A percentile compares a stretch with the other conserved stretches of the same genome.
phyloP scores from a whole-genome alignment of 495 filamentous ascomycete species.

The Rusavskia elegans region DNA sequence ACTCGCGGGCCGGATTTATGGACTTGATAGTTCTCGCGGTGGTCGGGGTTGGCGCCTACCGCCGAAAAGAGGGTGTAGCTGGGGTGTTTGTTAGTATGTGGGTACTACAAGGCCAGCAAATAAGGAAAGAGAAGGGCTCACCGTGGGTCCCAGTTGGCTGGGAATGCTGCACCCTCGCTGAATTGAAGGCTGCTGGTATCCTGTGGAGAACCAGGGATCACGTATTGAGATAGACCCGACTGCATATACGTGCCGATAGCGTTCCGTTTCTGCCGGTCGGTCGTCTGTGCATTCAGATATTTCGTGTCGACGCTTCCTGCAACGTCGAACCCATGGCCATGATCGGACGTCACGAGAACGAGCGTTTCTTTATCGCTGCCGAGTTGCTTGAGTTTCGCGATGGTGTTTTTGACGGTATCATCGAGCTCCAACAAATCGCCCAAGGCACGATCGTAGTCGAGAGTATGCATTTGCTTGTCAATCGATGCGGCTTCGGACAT shows the following conservation, averaged over 20 bases:
- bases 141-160: slow-evolving; percentile 58
- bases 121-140: neutral
- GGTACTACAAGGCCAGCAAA: no score
- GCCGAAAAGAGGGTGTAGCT: slow-evolving; percentile 51
- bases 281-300: slow-evolving; percentile 41
- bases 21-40: slow-evolving; percentile 49
- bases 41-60: slow-evolving; percentile 46
- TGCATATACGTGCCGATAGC: slow-evolving; percentile 52
- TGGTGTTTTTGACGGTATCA: slow-evolving; percentile 52
- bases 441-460: slow-evolving; percentile 62
- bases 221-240: slow-evolving; percentile 56
- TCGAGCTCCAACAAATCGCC: slow-evolving; percentile 64
- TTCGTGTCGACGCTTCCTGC: slow-evolving; percentile 36
- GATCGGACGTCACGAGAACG: slow-evolving; percentile 57
- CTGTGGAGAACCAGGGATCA: slow-evolving; percentile 13
- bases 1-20: slow-evolving; percentile 37
- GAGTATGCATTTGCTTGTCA: slow-evolving; percentile 64
- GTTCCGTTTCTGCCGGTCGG: slow-evolving; percentile 46
- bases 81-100: no score
- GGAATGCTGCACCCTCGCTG: slow-evolving; percentile 51
- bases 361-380: slow-evolving; percentile 47
- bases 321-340: slow-evolving; percentile 63
- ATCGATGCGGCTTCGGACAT: slow-evolving; percentile 65
- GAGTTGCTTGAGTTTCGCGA: slow-evolving; percentile 40
- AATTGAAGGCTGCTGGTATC: slow-evolving; percentile 26